phyloP scores from a whole-genome alignment of 2,329 filamentous ascomycete species.

The Leptographium procerum region DNA sequence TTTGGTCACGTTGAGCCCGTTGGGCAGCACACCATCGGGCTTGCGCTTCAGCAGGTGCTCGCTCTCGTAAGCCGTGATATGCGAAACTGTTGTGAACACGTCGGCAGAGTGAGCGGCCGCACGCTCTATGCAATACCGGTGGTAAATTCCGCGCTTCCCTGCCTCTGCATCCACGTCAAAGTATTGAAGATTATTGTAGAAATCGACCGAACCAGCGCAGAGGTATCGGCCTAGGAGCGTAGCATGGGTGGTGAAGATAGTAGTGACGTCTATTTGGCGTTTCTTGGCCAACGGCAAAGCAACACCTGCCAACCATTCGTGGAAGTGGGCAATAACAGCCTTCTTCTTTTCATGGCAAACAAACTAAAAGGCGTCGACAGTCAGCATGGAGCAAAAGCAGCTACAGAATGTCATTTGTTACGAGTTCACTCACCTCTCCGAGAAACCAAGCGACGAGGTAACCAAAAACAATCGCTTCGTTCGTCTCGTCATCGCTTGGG shows the following conservation, averaged over 20 bases:
- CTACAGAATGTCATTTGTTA: not conserved
- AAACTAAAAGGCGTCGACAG: conserved; percentile 48
- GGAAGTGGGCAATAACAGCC: conserved; percentile 95
- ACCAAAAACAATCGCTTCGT: conserved; percentile 94
- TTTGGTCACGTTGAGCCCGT: conserved; percentile 96
- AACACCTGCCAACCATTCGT: conserved; percentile 96
- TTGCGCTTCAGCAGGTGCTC: conserved; percentile 96
- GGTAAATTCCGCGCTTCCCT: conserved; percentile 96
- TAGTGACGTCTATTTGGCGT: conserved; percentile 89
- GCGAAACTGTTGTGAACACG: conserved; percentile 97
- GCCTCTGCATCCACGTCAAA: conserved; percentile 96
- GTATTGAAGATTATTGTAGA: conserved; percentile 96
- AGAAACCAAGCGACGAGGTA: conserved; percentile 97
- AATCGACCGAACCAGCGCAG: conserved; percentile 93
- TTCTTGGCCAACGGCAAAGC: conserved; percentile 86
- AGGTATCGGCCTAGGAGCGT: conserved; percentile 92
- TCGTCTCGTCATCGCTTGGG: conserved; percentile 84
- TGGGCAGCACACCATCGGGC: conserved; percentile 90
- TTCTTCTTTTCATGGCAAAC: conserved; percentile 84
- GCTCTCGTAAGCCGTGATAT: conserved; percentile 96
- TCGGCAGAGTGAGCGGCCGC: conserved; percentile 85
- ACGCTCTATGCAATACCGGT: conserved; percentile 95
- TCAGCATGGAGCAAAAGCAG: not conserved
- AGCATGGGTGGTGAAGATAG: conserved; percentile 97
- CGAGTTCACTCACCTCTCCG: conserved; percentile 60